Evolutionary conservation across 352 stramenopile genomes (phyloP).

Genomic region (Phytophthora boehmeriae): DNA sequence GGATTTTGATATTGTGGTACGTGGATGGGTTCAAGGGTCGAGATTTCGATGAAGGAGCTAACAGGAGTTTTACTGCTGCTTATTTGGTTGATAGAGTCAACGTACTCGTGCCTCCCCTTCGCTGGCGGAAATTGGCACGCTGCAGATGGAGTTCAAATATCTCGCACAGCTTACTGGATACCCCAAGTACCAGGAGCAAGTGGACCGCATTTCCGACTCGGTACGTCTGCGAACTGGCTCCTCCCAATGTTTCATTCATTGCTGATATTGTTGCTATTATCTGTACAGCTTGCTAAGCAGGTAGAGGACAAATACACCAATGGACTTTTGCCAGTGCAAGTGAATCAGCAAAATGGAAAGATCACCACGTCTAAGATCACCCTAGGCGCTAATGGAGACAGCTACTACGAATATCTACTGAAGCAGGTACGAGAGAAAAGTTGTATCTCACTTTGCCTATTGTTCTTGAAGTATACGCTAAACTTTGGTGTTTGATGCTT

Average conservation of each 20-base stretch:
- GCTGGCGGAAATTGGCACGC: conserved; percentile 66
- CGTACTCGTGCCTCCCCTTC: conserved; percentile 43
- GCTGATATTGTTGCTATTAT: not conserved
- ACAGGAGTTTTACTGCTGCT: conserved; percentile 2
- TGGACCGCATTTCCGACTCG: conserved; percentile 71
- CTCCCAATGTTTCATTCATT: not conserved
- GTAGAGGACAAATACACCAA: conserved; percentile 61
- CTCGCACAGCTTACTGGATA: conserved; percentile 65
- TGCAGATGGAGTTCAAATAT: conserved; percentile 89
- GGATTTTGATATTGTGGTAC: conserved; percentile 69
- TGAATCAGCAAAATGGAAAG: conserved; percentile 49
- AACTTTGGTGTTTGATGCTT: conserved; percentile 5
- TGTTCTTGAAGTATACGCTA: too few relatives aligned
- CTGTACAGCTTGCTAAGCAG: conserved; percentile 48
- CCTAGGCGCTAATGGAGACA: conserved; percentile 76
- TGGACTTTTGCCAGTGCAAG: conserved; percentile 57
- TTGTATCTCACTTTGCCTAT: not conserved
- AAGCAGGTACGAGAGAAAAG: conserved; percentile 61
- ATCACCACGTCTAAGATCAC: conserved; percentile 63
- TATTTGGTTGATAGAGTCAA: conserved; percentile 34
- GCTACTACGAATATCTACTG: conserved; percentile 88
- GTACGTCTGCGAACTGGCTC: conserved; percentile 30
- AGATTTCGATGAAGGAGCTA: not conserved
- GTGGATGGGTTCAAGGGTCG: not conserved
- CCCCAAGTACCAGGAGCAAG: conserved; percentile 63